Base-by-base conservation (phyloP, 768 basidiomycete species). In the Auriscalpium vulgare region DNA sequence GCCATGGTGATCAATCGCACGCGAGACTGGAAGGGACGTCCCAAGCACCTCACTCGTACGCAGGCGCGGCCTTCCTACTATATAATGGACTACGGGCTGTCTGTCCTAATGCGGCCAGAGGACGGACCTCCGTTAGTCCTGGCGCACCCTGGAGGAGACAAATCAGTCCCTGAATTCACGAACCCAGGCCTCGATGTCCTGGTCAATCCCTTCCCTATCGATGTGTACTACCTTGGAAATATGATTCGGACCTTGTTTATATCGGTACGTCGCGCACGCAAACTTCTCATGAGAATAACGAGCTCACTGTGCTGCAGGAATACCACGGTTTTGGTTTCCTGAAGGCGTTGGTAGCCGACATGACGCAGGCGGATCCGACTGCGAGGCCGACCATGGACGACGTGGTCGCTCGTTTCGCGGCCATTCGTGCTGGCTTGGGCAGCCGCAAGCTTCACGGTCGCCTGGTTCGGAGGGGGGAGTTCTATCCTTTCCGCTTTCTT, bases 291-390 rank as follows among this genome's bases (percentile, higher is more conserved):
- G 23, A 29, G 9, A n/a, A 54, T 13, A 21, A 37, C 36, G 11
- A 17, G n/a, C n/a, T 13, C n/a, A 43, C 10, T 50, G 50, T 3
- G 16, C n/a, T 19, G 14, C 51, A 69, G 68, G 57, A 53, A 40
- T 61, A 55, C 43, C n/a, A 48, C 35, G 62, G 62, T 23, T 44
- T 67, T n/a, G 65, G 62, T 2, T 69, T 69, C 57, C 52, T 71
- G 62, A 14, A 45, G 37, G 54, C 60, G 11, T 56, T 72, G 2
- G 49, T 71, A 4, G 36, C 43, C 3, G 54, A 58, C 2, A 71
- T 72, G 70, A 59, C 61, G 0, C 59, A 56, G 5, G 54, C 51
- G 1, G 63, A 67, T 47, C 71, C 71, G 0, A 36, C 48, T 2
- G 40, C 47, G 34, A 63, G 71, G 8, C 70, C 71, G 37, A 67